phyloP scores from a whole-genome alignment of 495 filamentous ascomycete species.

The Penicillium dipodomyicola region DNA sequence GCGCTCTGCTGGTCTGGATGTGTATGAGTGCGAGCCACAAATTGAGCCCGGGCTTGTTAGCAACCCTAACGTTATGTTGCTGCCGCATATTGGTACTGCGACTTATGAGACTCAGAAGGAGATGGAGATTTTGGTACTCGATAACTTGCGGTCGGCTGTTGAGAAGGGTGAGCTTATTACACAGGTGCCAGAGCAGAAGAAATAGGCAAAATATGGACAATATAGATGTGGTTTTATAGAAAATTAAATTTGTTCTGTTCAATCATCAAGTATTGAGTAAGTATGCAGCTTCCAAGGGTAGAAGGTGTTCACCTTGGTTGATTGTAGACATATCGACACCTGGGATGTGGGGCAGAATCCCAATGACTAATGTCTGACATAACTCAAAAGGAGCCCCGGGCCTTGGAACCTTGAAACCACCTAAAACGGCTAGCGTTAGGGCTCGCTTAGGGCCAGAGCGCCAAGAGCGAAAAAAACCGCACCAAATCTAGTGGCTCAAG shows the following conservation, averaged over 20 bases:
- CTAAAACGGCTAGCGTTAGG: slow-evolving; percentile 40
- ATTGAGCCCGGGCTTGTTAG: slow-evolving; percentile 68
- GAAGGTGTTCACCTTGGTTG: neutral
- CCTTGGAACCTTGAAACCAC: too few species aligned
- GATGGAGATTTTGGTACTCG: slow-evolving; percentile 74
- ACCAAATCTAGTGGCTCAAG: slow-evolving; percentile 36
- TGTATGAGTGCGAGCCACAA: slow-evolving; percentile 76
- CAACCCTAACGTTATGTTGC: slow-evolving; percentile 67
- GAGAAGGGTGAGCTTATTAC: slow-evolving; percentile 64
- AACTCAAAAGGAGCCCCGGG: slow-evolving; percentile 14
- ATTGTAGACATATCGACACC: neutral
- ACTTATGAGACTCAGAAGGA: slow-evolving; percentile 65
- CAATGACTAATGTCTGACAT: slow-evolving; percentile 9
- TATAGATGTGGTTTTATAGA: neutral
- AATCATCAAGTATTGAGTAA: neutral
- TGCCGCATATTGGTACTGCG: slow-evolving; percentile 79
- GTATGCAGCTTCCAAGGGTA: neutral
- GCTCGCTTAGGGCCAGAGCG: slow-evolving; percentile 48
- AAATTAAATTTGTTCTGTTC: neutral
- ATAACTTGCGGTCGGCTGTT: slow-evolving; percentile 64
- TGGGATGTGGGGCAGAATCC: neutral
- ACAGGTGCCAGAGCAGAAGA: slow-evolving; percentile 67
- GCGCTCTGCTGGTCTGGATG: slow-evolving; percentile 65
- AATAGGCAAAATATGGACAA: slow-evolving; percentile 14
- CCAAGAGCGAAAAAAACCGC: slow-evolving; percentile 49